Percentiles rank a stretch among this genome's conserved stretches.
Conservation (phyloP, 2,329 filamentous ascomycete genomes). For the Fusarium sororula region DNA sequence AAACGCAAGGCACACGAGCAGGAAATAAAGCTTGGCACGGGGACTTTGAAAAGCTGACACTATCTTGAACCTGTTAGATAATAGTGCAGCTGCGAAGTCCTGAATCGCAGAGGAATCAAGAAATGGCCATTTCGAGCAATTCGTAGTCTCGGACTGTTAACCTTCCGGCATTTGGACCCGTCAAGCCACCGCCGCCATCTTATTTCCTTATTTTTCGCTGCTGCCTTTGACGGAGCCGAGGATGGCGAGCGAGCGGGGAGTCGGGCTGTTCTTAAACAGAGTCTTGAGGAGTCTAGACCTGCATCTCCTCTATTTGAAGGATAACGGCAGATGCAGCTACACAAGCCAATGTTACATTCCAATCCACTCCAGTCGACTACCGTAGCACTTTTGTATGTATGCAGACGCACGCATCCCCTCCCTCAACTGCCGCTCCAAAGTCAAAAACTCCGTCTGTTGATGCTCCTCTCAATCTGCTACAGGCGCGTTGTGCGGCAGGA, state of each 20-base stretch:
- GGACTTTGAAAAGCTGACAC: background rate
- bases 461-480: background rate
- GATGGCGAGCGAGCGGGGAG: background rate
- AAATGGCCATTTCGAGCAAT: background rate
- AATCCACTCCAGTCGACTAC: background rate
- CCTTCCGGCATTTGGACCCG: conserved; percentile 2
- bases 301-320: conserved; percentile 10
- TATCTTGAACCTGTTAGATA: background rate
- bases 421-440: conserved; percentile 10
- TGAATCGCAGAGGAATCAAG: background rate
- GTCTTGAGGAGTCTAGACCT: conserved; percentile 16
- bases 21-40: conserved; percentile 20
- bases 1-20: conserved; percentile 7
- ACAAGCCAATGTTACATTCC: background rate
- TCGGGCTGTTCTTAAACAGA: background rate
- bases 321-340: conserved; percentile 21
- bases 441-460: background rate
- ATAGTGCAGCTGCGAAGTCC: background rate
- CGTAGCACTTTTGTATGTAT: conserved; percentile 14
- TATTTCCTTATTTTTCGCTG: background rate
- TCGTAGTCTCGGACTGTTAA: conserved; percentile 3
- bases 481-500: conserved; percentile 12
- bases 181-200: conserved; percentile 24
- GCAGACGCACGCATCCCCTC: background rate
- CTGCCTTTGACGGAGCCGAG: background rate